phyloP scores from a whole-genome alignment of 2,329 filamentous ascomycete species.

The Aspergillus viridinutans region DNA sequence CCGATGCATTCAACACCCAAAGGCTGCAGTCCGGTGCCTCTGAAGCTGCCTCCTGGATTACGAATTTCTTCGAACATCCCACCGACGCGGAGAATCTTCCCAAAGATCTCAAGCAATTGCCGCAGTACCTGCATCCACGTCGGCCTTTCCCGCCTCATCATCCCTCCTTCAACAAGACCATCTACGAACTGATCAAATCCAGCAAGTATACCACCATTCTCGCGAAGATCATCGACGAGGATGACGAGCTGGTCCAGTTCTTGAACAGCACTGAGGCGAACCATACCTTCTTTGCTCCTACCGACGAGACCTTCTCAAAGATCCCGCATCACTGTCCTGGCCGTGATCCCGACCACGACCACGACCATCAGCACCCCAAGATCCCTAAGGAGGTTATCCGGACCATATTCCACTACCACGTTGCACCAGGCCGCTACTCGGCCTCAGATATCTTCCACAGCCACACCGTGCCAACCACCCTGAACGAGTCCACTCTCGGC shows the following conservation, averaged over 20 bases:
- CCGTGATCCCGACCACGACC: background rate
- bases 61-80: slow-evolving; percentile 6
- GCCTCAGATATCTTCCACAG: slow-evolving; percentile 61
- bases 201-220: slow-evolving; percentile 75
- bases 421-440: slow-evolving; percentile 64
- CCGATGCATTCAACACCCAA: background rate
- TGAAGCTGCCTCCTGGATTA: background rate
- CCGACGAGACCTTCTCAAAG: slow-evolving; percentile 69
- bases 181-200: slow-evolving; percentile 74
- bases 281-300: slow-evolving; percentile 77
- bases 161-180: slow-evolving; percentile 59
- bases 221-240: slow-evolving; percentile 67
- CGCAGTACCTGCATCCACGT: background rate
- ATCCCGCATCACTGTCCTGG: slow-evolving; percentile 44
- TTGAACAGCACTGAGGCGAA: slow-evolving; percentile 73
- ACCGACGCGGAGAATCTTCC: slow-evolving; percentile 6
- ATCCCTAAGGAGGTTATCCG: slow-evolving; percentile 67
- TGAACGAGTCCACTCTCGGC: slow-evolving; percentile 58
- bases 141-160: slow-evolving; percentile 24
- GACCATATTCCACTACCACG: slow-evolving; percentile 68
- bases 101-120: slow-evolving; percentile 2
- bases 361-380: slow-evolving; percentile 38
- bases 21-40: background rate
- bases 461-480: slow-evolving; percentile 69
- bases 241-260: slow-evolving; percentile 64